These are phyloP conservation scores for Ogataea glucozyma DNA, from an alignment of 805 yeast species.

Conservation along the genomic window DNA sequence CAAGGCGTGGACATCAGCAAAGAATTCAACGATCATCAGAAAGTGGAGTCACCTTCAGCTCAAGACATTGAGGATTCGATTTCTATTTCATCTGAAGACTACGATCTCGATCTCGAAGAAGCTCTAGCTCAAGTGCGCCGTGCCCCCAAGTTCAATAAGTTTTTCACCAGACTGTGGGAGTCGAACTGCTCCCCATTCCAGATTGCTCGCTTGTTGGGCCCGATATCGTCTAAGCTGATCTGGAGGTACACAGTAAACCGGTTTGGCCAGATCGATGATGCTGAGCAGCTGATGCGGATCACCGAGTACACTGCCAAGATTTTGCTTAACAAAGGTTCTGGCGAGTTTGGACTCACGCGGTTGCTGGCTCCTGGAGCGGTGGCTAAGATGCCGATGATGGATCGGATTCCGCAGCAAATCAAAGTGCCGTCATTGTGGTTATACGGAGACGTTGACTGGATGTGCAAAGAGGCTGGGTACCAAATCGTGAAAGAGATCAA, in stretches of 20 bases:
- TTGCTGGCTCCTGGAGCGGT: conserved; percentile 58
- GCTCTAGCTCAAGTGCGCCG: conserved; percentile 32
- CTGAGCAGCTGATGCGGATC: conserved; percentile 39
- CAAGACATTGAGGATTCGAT: too few species aligned
- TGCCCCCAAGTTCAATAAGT: conserved; percentile 37
- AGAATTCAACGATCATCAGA: conserved; percentile 31
- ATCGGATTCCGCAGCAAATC: conserved; percentile 46
- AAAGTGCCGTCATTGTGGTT: conserved; percentile 54
- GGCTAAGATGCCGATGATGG: conserved; percentile 57
- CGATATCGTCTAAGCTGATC: conserved; percentile 51
- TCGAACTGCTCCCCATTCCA: conserved; percentile 56
- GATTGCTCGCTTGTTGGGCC: conserved; percentile 51
- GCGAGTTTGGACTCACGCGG: conserved; percentile 64
- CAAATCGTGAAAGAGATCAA: conserved; percentile 41
- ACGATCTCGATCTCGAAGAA: conserved; percentile 10
- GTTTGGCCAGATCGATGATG: conserved; percentile 35
- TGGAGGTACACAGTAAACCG: conserved; percentile 57
- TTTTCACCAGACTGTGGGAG: conserved; percentile 51
- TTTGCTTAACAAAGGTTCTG: conserved; percentile 58
- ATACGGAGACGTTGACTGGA: conserved; percentile 73
- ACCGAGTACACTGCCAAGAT: conserved; percentile 56
- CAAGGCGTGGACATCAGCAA: conserved; percentile 35
- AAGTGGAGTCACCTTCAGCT: background rate
- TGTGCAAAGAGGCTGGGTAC: conserved; percentile 62
- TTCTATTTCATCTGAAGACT: conserved; percentile 17